A percentile compares a stretch with the other conserved stretches of the same genome.
phyloP scores from a whole-genome alignment of 2,329 filamentous ascomycete genomes.

The Thielaviopsis ethacetica region DNA sequence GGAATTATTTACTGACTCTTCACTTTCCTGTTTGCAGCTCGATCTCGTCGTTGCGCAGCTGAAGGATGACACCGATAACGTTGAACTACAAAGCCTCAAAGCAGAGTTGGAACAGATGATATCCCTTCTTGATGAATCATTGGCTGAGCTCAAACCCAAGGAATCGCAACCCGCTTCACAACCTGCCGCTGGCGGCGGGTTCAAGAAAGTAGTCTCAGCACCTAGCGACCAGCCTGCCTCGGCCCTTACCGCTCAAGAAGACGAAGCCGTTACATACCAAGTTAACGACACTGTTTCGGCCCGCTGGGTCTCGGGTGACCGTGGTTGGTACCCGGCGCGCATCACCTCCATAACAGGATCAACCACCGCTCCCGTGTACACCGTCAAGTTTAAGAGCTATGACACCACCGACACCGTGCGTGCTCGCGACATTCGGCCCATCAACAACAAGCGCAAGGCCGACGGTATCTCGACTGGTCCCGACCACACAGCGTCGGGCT shows the following conservation, averaged over 20 bases:
- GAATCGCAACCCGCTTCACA: slow-evolving; percentile 29
- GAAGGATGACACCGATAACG: slow-evolving; percentile 64
- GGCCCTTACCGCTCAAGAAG: slow-evolving; percentile 21
- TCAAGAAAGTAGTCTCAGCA: neutral
- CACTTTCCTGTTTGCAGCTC: slow-evolving; percentile 33
- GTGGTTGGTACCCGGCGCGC: slow-evolving; percentile 75
- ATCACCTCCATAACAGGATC: slow-evolving; percentile 92
- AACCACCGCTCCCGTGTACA: slow-evolving; percentile 77
- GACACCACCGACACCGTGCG: slow-evolving; percentile 67
- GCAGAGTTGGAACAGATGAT: slow-evolving; percentile 72
- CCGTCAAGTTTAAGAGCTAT: slow-evolving; percentile 90
- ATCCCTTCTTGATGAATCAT: slow-evolving; percentile 58
- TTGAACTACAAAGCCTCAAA: slow-evolving; percentile 60
- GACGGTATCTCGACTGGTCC: slow-evolving; percentile 49
- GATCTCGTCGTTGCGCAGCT: slow-evolving; percentile 62
- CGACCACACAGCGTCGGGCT: slow-evolving; percentile 20
- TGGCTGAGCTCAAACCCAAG: slow-evolving; percentile 55
- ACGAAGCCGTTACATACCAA: slow-evolving; percentile 47
- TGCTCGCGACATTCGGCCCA: slow-evolving; percentile 67
- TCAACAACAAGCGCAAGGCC: slow-evolving; percentile 72
- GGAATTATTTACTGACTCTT: slow-evolving; percentile 11
- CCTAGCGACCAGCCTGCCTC: neutral
- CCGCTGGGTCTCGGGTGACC: slow-evolving; percentile 81
- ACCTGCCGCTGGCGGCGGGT: slow-evolving; percentile 26
- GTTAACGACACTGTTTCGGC: slow-evolving; percentile 85